A percentile compares a stretch with the other conserved stretches of the same genome.
These are phyloP conservation scores for Saccharomycopsis fermentans DNA, from an alignment of 805 yeast species.

Conservation along the genomic window DNA sequence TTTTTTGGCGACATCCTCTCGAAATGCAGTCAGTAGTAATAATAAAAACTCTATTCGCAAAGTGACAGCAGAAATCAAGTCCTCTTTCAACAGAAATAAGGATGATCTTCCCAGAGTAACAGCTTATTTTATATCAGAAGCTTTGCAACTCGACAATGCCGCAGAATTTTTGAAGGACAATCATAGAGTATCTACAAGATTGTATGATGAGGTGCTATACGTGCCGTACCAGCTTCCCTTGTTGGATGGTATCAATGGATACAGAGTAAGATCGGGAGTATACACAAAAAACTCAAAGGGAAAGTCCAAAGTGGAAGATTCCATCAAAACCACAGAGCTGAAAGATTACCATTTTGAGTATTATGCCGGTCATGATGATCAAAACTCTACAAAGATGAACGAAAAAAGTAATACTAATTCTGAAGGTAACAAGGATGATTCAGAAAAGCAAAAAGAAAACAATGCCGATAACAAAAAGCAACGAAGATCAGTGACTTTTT, in stretches of 20 bases:
- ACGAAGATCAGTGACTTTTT: constrained; percentile 13
- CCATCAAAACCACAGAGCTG: constrained; percentile 73
- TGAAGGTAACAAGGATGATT: not conserved
- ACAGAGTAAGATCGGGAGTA: constrained; percentile 58
- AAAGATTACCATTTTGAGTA: constrained; percentile 89
- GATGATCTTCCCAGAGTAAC: constrained; percentile 74
- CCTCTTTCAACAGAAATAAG: constrained; percentile 37
- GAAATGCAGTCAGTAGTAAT: not conserved
- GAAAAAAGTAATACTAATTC: not conserved
- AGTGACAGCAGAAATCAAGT: constrained; percentile 38
- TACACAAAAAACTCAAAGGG: constrained; percentile 32
- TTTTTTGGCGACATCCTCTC: not conserved
- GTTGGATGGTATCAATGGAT: constrained; percentile 74
- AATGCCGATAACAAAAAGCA: constrained; percentile 10
- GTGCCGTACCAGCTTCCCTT: constrained; percentile 84
- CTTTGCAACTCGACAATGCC: constrained; percentile 54
- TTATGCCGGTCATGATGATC: constrained; percentile 47
- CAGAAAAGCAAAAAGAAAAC: constrained; percentile 10
- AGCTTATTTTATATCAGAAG: constrained; percentile 84
- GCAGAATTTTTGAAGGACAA: constrained; percentile 52
- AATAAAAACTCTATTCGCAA: constrained; percentile 16
- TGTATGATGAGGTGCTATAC: constrained; percentile 88
- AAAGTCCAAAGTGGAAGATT: constrained; percentile 49
- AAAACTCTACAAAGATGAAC: constrained; percentile 23
- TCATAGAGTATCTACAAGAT: constrained; percentile 78